These are phyloP conservation scores for Corniculantispora saksenae DNA, from an alignment of 2,329 filamentous ascomycete species.

Conservation along the genomic window DNA sequence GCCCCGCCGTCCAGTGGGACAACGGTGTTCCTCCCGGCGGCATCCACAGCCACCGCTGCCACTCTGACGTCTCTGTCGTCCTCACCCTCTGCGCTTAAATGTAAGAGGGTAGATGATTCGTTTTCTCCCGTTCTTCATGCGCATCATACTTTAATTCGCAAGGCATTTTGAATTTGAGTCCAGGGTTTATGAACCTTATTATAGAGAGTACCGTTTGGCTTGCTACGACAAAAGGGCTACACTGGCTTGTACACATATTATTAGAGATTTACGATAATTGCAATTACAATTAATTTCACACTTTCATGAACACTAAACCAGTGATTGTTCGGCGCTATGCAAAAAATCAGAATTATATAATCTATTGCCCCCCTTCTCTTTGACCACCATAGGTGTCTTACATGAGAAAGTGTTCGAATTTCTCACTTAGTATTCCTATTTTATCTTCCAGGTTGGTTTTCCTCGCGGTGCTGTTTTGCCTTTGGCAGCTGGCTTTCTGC, in stretches of 20 bases:
- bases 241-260: not conserved
- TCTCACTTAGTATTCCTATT: no score
- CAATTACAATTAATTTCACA: not conserved
- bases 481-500: not conserved
- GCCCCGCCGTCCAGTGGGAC: constrained; percentile 38
- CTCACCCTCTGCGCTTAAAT: constrained; percentile 37
- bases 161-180: not conserved
- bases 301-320: no score
- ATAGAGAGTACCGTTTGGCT: not conserved
- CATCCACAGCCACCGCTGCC: constrained; percentile 41
- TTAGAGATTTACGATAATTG: not conserved
- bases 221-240: not conserved
- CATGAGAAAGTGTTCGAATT: no score
- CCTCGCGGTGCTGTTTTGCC: not conserved
- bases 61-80: constrained; percentile 32
- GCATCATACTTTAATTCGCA: not conserved
- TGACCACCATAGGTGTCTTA: no score
- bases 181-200: not conserved
- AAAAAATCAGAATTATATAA: not conserved
- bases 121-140: not conserved
- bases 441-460: no score
- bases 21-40: constrained; percentile 37
- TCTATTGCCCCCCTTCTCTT: no score
- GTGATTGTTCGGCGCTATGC: no score
- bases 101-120: not conserved